phyloP scores from a whole-genome alignment of 768 basidiomycete genomes.

The Russula abietina region DNA sequence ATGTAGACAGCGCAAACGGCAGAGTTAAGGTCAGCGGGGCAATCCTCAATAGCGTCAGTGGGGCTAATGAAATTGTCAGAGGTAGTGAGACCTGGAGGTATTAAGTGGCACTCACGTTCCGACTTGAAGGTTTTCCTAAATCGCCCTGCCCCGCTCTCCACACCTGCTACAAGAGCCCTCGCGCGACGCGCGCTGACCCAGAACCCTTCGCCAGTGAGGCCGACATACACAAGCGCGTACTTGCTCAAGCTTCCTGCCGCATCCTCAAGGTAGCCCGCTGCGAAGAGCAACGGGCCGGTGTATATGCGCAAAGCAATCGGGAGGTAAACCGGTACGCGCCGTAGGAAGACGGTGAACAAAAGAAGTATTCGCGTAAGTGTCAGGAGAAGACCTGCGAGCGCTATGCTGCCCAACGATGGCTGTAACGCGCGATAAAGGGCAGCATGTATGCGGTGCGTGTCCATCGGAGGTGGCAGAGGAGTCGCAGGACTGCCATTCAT shows the following conservation, averaged over 20 bases:
- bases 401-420: slow-evolving; percentile 75
- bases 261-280: slow-evolving; percentile 40
- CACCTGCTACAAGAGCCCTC: slow-evolving; percentile 49
- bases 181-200: slow-evolving; percentile 49
- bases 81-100: neutral
- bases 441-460: slow-evolving; percentile 69
- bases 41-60: slow-evolving; percentile 67
- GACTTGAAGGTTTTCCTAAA: slow-evolving; percentile 46
- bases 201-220: slow-evolving; percentile 50
- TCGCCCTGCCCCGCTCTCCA: slow-evolving; percentile 43
- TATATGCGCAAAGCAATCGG: slow-evolving; percentile 40
- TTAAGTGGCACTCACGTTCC: slow-evolving; percentile 45
- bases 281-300: slow-evolving; percentile 37
- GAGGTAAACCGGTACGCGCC: slow-evolving; percentile 50
- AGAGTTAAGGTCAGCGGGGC: slow-evolving; percentile 75
- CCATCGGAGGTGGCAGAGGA: slow-evolving; percentile 41
- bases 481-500: slow-evolving; percentile 25
- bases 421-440: slow-evolving; percentile 74
- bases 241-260: slow-evolving; percentile 50
- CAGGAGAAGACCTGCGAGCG: slow-evolving; percentile 69
- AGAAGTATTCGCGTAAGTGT: slow-evolving; percentile 59
- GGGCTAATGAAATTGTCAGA: slow-evolving; percentile 35
- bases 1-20: slow-evolving; percentile 75
- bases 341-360: slow-evolving; percentile 44
- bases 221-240: slow-evolving; percentile 52